Evolutionary conservation across 2,329 filamentous ascomycete species (phyloP).

Genomic region (Calonectria honghensis): DNA sequence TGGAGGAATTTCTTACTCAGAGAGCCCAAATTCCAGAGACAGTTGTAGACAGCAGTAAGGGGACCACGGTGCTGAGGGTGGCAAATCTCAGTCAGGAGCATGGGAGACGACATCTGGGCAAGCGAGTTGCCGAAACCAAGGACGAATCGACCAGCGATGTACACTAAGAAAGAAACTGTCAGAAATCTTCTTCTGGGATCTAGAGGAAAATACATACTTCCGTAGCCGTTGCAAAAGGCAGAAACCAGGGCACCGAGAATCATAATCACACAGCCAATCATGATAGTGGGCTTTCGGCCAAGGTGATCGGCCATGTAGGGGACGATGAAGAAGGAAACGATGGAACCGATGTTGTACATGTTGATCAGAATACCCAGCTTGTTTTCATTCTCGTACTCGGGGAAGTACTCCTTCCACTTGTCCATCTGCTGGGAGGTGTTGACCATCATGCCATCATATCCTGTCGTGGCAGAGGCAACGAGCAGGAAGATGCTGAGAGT

Average conservation of each 20-base stretch:
- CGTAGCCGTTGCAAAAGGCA: conserved; percentile 65
- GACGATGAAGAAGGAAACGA: conserved; percentile 67
- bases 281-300: conserved; percentile 66
- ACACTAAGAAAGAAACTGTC: conserved; percentile 55
- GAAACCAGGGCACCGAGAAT: conserved; percentile 65
- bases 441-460: conserved; percentile 77
- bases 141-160: conserved; percentile 62
- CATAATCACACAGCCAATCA: conserved; percentile 67
- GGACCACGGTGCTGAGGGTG: conserved; percentile 81
- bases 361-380: conserved; percentile 70
- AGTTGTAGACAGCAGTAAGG: conserved; percentile 81
- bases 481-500: conserved; percentile 72
- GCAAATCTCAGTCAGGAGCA: conserved; percentile 79
- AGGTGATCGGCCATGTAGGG: conserved; percentile 67
- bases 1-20: conserved; percentile 55
- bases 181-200: background rate
- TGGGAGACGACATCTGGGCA: conserved; percentile 77
- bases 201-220: conserved; percentile 59
- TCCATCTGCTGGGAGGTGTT: conserved; percentile 77
- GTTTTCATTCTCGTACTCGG: conserved; percentile 60
- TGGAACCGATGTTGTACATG: conserved; percentile 72
- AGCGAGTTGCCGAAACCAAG: conserved; percentile 80
- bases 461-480: conserved; percentile 76
- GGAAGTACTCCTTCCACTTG: conserved; percentile 71
- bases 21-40: conserved; percentile 78